Percentiles rank a stretch among this genome's conserved stretches.
Evolutionary conservation across 805 yeast genomes (phyloP).

Genomic region (Candida suzukii): DNA sequence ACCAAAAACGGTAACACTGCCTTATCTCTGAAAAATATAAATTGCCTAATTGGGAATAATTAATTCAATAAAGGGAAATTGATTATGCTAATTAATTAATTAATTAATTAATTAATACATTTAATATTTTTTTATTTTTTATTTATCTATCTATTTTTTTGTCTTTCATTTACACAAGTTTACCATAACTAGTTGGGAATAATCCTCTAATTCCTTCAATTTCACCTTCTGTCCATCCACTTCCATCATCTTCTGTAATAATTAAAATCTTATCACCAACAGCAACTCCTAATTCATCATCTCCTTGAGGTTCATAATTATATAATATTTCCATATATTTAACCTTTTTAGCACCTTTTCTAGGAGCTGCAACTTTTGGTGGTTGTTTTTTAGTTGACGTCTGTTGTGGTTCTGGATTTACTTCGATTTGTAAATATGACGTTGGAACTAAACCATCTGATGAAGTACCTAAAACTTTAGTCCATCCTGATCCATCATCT

Average conservation of each 20-base stretch:
- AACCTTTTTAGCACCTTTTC: slow-evolving; percentile 60
- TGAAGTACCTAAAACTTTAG: slow-evolving; percentile 41
- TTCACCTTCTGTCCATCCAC: slow-evolving; percentile 96
- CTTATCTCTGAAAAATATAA: too few relatives aligned
- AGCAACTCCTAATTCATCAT: slow-evolving; percentile 65
- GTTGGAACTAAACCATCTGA: slow-evolving; percentile 81
- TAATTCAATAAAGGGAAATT: too few relatives aligned
- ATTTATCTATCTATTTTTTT: not conserved
- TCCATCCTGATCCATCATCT: slow-evolving; percentile 96
- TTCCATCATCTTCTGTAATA: slow-evolving; percentile 63
- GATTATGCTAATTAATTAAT: too few relatives aligned
- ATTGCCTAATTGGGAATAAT: not conserved
- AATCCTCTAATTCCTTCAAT: slow-evolving; percentile 57
- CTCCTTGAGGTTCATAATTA: slow-evolving; percentile 71
- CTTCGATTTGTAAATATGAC: slow-evolving; percentile 51
- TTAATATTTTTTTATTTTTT: too few relatives aligned
- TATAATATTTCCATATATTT: slow-evolving; percentile 63
- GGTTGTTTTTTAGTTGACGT: slow-evolving; percentile 57
- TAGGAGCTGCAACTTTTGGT: slow-evolving; percentile 78
- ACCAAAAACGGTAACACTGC: too few relatives aligned
- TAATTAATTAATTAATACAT: too few relatives aligned
- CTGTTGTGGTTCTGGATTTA: slow-evolving; percentile 6
- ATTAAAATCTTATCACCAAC: slow-evolving; percentile 73
- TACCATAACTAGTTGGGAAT: slow-evolving; percentile 75
- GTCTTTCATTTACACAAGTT: slow-evolving; percentile 2